Conservation (phyloP, 345 rosid genomes). For the Eucalyptus melliodora region DNA sequence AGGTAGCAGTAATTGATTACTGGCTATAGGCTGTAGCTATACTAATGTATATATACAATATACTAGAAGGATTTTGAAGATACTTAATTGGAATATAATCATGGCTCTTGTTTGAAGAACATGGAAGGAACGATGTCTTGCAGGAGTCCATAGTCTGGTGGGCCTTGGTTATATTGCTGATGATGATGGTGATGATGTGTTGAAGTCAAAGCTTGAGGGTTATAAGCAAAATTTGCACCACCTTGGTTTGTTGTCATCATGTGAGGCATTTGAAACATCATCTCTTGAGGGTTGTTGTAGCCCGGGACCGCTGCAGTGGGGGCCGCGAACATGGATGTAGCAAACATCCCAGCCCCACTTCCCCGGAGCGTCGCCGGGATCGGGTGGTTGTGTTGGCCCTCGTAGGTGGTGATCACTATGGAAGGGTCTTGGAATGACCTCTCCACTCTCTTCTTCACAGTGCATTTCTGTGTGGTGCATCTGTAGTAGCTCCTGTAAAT, state of each 20-base stretch:
- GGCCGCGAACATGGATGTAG: slow-evolving; percentile 18
- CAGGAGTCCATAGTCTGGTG: slow-evolving; percentile 55
- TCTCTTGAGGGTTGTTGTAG: slow-evolving; percentile 24
- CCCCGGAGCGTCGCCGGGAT: slow-evolving; percentile 65
- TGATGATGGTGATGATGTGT: not conserved
- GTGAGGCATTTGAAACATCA: slow-evolving; percentile 7
- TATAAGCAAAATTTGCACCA: slow-evolving; percentile 1
- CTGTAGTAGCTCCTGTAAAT: slow-evolving; percentile 72
- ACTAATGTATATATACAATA: not conserved
- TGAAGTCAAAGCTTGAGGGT: not conserved
- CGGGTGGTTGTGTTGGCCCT: slow-evolving; percentile 83
- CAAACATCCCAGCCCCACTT: slow-evolving; percentile 32
- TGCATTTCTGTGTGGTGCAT: slow-evolving; percentile 85
- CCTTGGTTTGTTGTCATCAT: not conserved
- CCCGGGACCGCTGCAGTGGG: slow-evolving; percentile 10
- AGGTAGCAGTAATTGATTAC: not conserved
- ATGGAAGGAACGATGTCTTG: slow-evolving; percentile 73
- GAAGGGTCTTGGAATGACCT: slow-evolving; percentile 83
- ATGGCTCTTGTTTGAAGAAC: slow-evolving; percentile 57
- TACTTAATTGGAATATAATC: not conserved
- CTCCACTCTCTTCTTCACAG: slow-evolving; percentile 87
- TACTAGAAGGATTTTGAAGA: not conserved
- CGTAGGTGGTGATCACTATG: slow-evolving; percentile 82
- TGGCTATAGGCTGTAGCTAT: not conserved
- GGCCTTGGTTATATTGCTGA: slow-evolving; percentile 23